Base-by-base conservation (phyloP, 306 rosid genomes). In the Cicer yamashitae region DNA sequence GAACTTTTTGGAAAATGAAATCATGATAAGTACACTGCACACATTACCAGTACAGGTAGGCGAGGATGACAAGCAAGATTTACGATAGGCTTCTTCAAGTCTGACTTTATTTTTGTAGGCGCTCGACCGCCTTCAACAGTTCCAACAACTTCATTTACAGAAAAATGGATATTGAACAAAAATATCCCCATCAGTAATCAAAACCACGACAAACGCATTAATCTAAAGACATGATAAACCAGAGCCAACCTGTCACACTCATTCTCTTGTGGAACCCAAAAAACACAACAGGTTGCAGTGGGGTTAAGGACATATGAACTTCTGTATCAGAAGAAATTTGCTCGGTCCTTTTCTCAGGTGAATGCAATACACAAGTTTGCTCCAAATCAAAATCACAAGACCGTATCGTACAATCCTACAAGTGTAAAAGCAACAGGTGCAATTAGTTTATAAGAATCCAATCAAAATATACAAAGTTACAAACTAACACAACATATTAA, bases 31-130 rank as follows among this genome's bases (percentile, higher is more conserved):
- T 57, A 68, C 12, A 72, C 10, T 76, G 60, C 11, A 67, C 72
- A 73, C 15, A 43, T 80, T 89, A 93, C 97, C 91, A 93, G 82
- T 22, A 91, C 89, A 48, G 98, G 98, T 63, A 87, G 97, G 70
- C 98, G 97, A 80, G 98, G 98, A 84, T 93, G 97, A 84, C 98
- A 93, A 62, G 98, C 96, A 82, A 93, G 96, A 84, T 93, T 93
- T 82, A 91, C 94, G 77, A 93, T 41, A 66, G 98, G 92, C 71
- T 93, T 93, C 89, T 89, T 93, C 87, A 93, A 77, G 87, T 93
- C 98, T 71, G 98, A 71, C 86, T 93, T 93, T 77, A 93, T 91
- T 81, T 91, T 93, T 52, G 98, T 89, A 41, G 98, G 98, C 1
- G 86, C 77, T 78, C 91, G 87, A 47, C 98, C 98, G 13, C 98